Base-by-base conservation (phyloP, 2,329 filamentous ascomycete species). In the Thelonectria discophora region DNA sequence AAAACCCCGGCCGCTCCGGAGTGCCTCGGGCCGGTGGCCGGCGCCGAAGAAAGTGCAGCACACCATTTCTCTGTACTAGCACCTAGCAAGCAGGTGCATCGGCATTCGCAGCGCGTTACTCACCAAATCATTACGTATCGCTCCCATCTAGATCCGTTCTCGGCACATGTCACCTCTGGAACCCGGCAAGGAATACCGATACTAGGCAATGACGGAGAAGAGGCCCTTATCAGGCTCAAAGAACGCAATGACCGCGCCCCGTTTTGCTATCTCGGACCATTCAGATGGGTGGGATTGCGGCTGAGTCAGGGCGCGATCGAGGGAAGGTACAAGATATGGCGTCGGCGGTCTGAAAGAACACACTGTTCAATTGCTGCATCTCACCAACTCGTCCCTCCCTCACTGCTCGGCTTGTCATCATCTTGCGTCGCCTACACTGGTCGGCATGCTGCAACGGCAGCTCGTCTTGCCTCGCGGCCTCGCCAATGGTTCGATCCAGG, bases 371-470 rank as follows among this genome's bases (percentile, higher is more conserved):
- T 42, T 27, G 32, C 37, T 45, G 7, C 27, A 53, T 58, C 56
- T 58, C 32, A 48, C 56, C 32, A 32, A 34, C 18, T 40, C 12
- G 47, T 32, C 21, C 13, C 3, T 32, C 21, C 13, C 3, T 34
- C 32, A 13, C 32, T 34, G 13, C 13, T 34, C 11, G 15, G 15
- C 6, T 37, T 37, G 34, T 11, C 45, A 7, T 30, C 27, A 8
- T 7, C 30, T 32, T 37, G 45, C 21, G 15, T 58, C 37, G 43
- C 32, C 15, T 58, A 34, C 24, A 42, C 53, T 58, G 56, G 48
- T 48, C 34, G 37, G 42, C 21, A 27, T 47, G 49, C 43, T 58
- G 55, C 55, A 42, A 53, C 47, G 45, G 49, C 42, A 45, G 32
- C 49, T 58, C 17, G 39, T 32, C 34, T 47, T 58, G 18, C 51